Evolutionary conservation across 306 rosid species (phyloP).

Genomic region (Gillenia trifoliata): DNA sequence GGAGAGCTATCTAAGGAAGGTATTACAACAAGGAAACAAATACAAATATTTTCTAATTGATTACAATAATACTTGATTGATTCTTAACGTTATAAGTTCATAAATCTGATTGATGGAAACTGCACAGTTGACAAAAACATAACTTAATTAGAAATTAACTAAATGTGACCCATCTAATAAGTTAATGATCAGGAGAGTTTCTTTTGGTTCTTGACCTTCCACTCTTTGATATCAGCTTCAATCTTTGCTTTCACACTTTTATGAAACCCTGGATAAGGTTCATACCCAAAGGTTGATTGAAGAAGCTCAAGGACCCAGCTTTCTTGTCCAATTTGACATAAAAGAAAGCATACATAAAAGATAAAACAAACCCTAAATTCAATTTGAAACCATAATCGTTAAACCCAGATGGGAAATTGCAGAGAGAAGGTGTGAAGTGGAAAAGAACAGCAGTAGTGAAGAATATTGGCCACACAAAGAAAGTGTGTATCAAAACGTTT

Average conservation of each 20-base stretch:
- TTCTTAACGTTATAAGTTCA: too few species aligned
- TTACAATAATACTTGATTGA: too few species aligned
- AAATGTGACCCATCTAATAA: neutral
- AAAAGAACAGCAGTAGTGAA: constrained; percentile 42
- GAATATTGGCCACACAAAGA: constrained; percentile 73
- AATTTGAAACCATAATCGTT: constrained; percentile 25
- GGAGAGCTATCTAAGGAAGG: too few species aligned
- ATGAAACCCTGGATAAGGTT: constrained; percentile 75
- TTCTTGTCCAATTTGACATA: constrained; percentile 49
- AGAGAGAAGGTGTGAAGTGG: constrained; percentile 54
- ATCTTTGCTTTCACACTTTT: constrained; percentile 49
- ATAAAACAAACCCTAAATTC: constrained; percentile 49
- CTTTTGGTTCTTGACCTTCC: constrained; percentile 49
- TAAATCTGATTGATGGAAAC: too few species aligned
- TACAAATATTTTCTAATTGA: too few species aligned
- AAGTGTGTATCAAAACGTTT: constrained; percentile 46
- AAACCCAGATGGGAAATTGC: constrained; percentile 27
- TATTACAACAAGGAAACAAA: too few species aligned
- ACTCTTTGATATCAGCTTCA: constrained; percentile 45
- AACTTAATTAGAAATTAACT: too few species aligned
- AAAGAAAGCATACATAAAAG: constrained; percentile 40
- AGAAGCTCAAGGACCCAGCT: constrained; percentile 70
- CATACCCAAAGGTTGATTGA: constrained; percentile 52
- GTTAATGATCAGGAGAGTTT: constrained; percentile 32
- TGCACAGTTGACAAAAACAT: too few species aligned